These are phyloP conservation scores for Leccinum sublutescens DNA, from an alignment of 768 basidiomycete genomes.

Conservation along the genomic window DNA sequence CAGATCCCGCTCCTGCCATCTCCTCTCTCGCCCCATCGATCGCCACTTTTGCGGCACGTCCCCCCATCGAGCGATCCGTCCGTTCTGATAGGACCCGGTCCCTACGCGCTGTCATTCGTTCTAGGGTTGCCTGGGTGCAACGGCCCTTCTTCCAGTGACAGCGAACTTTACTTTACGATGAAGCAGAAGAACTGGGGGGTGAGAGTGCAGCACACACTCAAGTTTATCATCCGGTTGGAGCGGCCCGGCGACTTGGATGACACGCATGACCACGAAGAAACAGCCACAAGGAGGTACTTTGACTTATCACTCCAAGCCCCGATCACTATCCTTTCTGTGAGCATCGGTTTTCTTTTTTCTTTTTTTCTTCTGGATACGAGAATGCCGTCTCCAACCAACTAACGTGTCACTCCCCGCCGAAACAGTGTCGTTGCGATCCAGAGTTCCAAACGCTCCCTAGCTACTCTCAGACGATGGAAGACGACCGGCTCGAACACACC, in stretches of 20 bases:
- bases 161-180: conserved; percentile 68
- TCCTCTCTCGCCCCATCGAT: conserved; percentile 30
- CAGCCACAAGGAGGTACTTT: conserved; percentile 73
- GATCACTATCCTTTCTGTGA: conserved; percentile 82
- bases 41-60: conserved; percentile 22
- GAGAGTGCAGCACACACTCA: conserved; percentile 70
- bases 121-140: conserved; percentile 22
- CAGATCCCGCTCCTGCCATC: conserved; percentile 29
- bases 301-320: conserved; percentile 89
- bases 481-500: neutral
- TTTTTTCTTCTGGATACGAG: neutral
- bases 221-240: conserved; percentile 80
- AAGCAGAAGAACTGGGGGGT: conserved; percentile 67
- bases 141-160: neutral
- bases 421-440: conserved; percentile 78
- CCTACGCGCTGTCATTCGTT: conserved; percentile 17
- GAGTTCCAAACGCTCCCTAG: conserved; percentile 78
- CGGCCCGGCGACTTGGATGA: conserved; percentile 61
- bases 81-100: conserved; percentile 26
- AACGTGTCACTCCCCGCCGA: neutral
- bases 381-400: neutral
- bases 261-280: conserved; percentile 55
- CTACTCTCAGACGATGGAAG: conserved; percentile 49
- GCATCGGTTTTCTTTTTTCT: conserved; percentile 25
- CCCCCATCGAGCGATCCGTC: conserved; percentile 21